Percentiles rank a stretch among this genome's conserved stretches.
These are phyloP conservation scores for Aspergillus tanneri DNA, from an alignment of 2,329 filamentous ascomycete genomes.

Conservation along the genomic window DNA sequence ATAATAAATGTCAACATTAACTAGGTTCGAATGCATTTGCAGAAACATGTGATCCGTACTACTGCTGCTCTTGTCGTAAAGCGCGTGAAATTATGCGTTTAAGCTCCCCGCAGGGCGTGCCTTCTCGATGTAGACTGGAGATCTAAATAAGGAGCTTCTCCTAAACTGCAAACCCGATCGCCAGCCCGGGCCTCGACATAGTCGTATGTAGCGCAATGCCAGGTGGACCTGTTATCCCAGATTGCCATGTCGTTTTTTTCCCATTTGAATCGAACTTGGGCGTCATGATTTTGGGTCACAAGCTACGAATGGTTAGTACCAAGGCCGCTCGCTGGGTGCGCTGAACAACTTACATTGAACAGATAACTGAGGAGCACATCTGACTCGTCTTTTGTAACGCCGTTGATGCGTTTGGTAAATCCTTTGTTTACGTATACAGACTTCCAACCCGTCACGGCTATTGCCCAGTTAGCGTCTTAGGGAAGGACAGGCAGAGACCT, in stretches of 20 bases:
- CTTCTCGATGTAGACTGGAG: conserved; percentile 38
- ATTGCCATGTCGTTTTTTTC: conserved; percentile 47
- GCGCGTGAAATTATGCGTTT: too few relatives aligned
- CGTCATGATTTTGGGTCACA: conserved; percentile 51
- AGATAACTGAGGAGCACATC: conserved; percentile 46
- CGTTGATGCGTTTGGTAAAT: conserved; percentile 46
- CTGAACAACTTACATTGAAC: conserved; percentile 27
- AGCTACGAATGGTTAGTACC: conserved; percentile 13
- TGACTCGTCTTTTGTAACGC: conserved; percentile 46
- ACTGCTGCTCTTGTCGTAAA: too few relatives aligned
- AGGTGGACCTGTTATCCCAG: conserved; percentile 36
- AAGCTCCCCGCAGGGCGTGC: conserved; percentile 31
- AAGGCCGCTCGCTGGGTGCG: too few relatives aligned
- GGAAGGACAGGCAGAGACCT: background rate
- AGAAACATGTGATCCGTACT: too few relatives aligned
- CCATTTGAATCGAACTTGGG: conserved; percentile 53
- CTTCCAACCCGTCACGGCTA: conserved; percentile 61
- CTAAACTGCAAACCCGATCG: conserved; percentile 51
- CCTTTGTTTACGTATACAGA: conserved; percentile 51
- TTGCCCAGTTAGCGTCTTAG: background rate
- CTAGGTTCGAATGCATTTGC: too few relatives aligned
- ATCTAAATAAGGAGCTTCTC: conserved; percentile 55
- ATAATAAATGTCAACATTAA: too few relatives aligned
- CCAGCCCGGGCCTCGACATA: conserved; percentile 45
- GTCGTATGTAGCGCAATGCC: conserved; percentile 44